A percentile compares a stretch with the other conserved stretches of the same genome.
Conservation (phyloP, 2,329 filamentous ascomycete genomes). For the Paecilomyces sp. region DNA sequence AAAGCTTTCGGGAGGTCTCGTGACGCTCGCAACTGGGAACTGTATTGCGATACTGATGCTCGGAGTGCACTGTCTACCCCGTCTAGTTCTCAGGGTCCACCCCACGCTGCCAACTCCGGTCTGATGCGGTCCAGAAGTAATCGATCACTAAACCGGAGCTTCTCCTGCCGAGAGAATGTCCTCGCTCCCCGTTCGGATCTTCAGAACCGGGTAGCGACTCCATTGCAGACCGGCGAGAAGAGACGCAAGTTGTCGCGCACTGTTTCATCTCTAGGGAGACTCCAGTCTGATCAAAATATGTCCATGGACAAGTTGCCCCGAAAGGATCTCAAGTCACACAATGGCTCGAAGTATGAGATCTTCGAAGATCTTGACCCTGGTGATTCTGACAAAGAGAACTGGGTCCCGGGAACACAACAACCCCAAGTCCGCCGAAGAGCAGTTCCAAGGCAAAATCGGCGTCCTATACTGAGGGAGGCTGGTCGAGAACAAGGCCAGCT, state of each 20-base stretch:
- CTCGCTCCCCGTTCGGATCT: constrained; percentile 32
- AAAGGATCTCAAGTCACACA: constrained; percentile 16
- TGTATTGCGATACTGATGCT: constrained; percentile 74
- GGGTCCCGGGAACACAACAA: constrained; percentile 48
- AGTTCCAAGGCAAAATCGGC: constrained; percentile 19
- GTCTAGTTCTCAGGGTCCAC: constrained; percentile 66
- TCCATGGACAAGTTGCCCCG: constrained; percentile 30
- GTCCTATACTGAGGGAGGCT: constrained; percentile 41
- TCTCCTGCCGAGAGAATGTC: constrained; percentile 49
- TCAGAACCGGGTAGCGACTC: constrained; percentile 47
- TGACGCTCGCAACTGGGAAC: constrained; percentile 85
- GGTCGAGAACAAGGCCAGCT: constrained; percentile 17
- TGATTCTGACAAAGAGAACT: constrained; percentile 96
- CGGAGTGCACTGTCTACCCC: constrained; percentile 74
- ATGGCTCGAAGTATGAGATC: constrained; percentile 19
- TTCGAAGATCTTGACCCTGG: constrained; percentile 39
- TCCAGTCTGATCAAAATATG: constrained; percentile 42
- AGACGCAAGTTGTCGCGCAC: constrained; percentile 56
- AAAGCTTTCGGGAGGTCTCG: constrained; percentile 67
- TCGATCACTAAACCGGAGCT: constrained; percentile 39
- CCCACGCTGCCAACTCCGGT: constrained; percentile 64
- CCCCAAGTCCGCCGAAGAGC: constrained; percentile 31
- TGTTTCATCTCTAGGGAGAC: constrained; percentile 54
- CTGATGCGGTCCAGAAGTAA: constrained; percentile 67
- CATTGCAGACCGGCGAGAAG: constrained; percentile 41